A percentile compares a stretch with the other conserved stretches of the same genome.
phyloP scores from a whole-genome alignment of 1,284 basidiomycete genomes.

The Cryptococcus maquisensis region DNA sequence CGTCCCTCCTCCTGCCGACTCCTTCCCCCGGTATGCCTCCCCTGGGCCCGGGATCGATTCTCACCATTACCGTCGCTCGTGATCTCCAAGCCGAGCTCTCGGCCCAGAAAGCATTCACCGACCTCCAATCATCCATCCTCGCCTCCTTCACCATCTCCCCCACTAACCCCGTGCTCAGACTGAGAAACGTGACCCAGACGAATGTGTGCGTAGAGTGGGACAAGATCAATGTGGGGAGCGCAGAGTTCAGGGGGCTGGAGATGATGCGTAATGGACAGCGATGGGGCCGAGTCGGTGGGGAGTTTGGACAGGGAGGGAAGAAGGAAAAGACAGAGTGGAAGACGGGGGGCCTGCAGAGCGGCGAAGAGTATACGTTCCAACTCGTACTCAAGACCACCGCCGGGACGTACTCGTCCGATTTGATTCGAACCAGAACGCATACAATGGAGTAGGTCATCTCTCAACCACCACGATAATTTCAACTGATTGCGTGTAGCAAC shows the following conservation, averaged over 20 bases:
- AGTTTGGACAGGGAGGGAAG: conserved; percentile 22
- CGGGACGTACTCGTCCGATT: conserved; percentile 77
- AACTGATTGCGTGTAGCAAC: conserved; percentile 55
- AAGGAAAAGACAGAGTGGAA: conserved; percentile 55
- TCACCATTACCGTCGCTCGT: conserved; percentile 86
- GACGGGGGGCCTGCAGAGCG: conserved; percentile 78
- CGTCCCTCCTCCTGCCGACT: conserved; percentile 76
- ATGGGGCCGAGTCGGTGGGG: conserved; percentile 56
- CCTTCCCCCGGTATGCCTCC: conserved; percentile 56
- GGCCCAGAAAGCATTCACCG: conserved; percentile 73
- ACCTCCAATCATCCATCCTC: conserved; percentile 73
- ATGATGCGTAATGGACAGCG: conserved; percentile 86
- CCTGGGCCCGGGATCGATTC: conserved; percentile 86
- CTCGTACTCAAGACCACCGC: conserved; percentile 80
- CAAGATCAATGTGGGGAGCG: conserved; percentile 72
- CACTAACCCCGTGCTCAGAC: conserved; percentile 60
- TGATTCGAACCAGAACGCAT: conserved; percentile 77
- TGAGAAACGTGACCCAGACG: conserved; percentile 92
- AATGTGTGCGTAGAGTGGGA: conserved; percentile 92
- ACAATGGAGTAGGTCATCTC: conserved; percentile 59
- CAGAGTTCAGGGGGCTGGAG: conserved; percentile 77
- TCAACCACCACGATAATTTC: neutral
- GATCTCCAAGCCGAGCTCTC: conserved; percentile 76
- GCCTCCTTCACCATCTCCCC: conserved; percentile 65
- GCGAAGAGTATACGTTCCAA: conserved; percentile 88